Base-by-base conservation (phyloP, 768 basidiomycete genomes). In the Mycena galericulata region DNA sequence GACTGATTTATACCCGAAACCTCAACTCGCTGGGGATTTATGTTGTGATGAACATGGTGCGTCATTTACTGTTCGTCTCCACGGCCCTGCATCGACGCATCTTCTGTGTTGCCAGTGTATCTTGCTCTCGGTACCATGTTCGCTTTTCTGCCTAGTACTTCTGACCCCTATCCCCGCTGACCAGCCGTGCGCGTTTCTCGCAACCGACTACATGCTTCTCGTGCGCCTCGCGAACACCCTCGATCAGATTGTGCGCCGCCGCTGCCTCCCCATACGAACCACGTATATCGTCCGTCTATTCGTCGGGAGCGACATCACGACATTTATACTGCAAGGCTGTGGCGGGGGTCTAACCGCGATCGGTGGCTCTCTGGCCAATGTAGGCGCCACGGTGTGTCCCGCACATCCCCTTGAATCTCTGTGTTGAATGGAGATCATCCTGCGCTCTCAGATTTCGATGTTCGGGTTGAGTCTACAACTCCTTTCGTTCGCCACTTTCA, bases 121-220 rank as follows among this genome's bases (percentile, higher is more conserved):
- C 24, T 12, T 62, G 6, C 60, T 62, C 26, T 62, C 60, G 29
- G 60, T 61, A 9, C 22, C 47, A 3, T 17, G 2, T n/a, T n/a
- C 43, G 3, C 11, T 4, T 14, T 7, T 40, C 30, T 14, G 22
- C 15, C 5, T 14, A 36, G 5, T 8, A 34, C 12, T 10, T 59
- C 20, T 32, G 27, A 46, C 29, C 36, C 30, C 20, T n/a, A 43
- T 43, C 17, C 4, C 17, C n/a, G 32, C 11, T 22, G 7, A 30
- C 12, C 45, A 86, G 85, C 88, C 89, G 2, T 90, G 89, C 72
- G 87, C 85, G 26, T 89, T 89, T 76, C 83, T 87, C 49, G 86
- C 86, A 2, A 80, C 84, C 9, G 79, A 85, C 66, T 89, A 90
- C 72, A 71, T 87, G 68, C 77, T 88, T 29, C 81, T 89, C 2